A percentile compares a stretch with the other conserved stretches of the same genome.
Conservation (phyloP, 1,139 yeast genomes). For the Nakaseomyces bracarensis region DNA sequence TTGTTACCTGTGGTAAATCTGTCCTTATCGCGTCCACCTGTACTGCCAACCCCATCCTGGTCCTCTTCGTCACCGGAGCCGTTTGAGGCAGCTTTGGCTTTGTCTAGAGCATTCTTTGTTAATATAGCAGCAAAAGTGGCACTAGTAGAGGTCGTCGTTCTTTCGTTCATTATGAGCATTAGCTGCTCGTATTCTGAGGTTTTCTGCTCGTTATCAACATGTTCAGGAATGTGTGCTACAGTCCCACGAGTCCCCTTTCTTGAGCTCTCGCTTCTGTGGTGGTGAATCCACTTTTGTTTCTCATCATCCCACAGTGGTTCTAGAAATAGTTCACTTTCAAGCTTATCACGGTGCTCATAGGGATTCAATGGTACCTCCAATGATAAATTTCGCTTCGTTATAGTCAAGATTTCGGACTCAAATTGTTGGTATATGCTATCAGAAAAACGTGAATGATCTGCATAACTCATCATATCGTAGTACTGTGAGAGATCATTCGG, state of each 20-base stretch:
- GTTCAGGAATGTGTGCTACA: constrained; percentile 42
- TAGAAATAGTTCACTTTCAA: constrained; percentile 39
- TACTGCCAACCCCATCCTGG: constrained; percentile 4
- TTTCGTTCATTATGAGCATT: constrained; percentile 48
- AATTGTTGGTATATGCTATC: constrained; percentile 47
- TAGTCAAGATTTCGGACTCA: constrained; percentile 72
- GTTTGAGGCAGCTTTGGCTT: constrained; percentile 14
- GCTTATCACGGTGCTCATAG: constrained; percentile 40
- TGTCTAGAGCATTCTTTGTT: constrained; percentile 31
- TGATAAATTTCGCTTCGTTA: constrained; percentile 70
- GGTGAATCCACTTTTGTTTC: constrained; percentile 35
- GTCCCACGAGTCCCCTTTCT: constrained; percentile 37
- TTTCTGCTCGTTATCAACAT: constrained; percentile 63
- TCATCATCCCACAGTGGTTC: constrained; percentile 41
- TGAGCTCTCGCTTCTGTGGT: constrained; percentile 43
- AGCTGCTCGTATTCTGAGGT: constrained; percentile 85
- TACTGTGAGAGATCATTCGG: constrained; percentile 78
- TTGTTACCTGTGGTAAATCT: constrained; percentile 11
- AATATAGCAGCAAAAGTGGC: constrained; percentile 31
- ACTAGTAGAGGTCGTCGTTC: constrained; percentile 30
- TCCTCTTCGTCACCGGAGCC: constrained; percentile 6
- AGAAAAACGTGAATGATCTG: constrained; percentile 73
- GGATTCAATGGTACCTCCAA: constrained; percentile 68
- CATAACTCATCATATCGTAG: constrained; percentile 76
- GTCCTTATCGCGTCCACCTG: constrained; percentile 5